phyloP scores from a whole-genome alignment of 805 yeast genomes.

The Barnettozyma botsteinii region DNA sequence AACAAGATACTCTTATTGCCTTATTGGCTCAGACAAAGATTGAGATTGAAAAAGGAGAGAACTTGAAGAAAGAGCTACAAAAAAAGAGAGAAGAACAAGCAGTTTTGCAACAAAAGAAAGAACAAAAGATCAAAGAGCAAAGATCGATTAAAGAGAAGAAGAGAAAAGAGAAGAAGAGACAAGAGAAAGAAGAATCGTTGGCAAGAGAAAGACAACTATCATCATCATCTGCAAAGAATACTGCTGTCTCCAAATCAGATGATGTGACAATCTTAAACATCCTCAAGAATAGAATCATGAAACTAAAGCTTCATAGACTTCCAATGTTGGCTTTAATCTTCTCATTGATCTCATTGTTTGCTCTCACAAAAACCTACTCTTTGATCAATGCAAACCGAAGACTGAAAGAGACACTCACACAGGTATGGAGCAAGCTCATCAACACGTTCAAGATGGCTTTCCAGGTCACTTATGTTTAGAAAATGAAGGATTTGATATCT shows the following conservation, averaged over 20 bases:
- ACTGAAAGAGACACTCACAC: slow-evolving; percentile 6
- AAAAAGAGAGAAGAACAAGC: slow-evolving; percentile 10
- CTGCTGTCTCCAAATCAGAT: background rate
- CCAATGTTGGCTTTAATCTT: slow-evolving; percentile 10
- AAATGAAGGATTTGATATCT: too few species aligned
- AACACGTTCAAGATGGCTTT: slow-evolving; percentile 23
- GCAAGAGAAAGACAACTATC: background rate
- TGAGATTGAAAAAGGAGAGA: slow-evolving; percentile 12
- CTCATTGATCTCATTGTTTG: slow-evolving; percentile 13
- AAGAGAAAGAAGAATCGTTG: background rate
- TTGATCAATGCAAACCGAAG: slow-evolving; percentile 10
- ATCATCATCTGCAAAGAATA: background rate
- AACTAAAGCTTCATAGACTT: slow-evolving; percentile 5
- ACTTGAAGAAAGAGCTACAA: slow-evolving; percentile 8
- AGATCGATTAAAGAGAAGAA: slow-evolving; percentile 7
- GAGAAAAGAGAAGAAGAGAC: slow-evolving; percentile 1
- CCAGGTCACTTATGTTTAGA: slow-evolving; percentile 25
- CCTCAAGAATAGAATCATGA: slow-evolving; percentile 13
- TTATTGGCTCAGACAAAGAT: slow-evolving; percentile 9
- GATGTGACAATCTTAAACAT: slow-evolving; percentile 11
- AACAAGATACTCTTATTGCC: slow-evolving; percentile 12
- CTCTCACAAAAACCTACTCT: slow-evolving; percentile 9
- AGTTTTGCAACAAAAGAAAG: slow-evolving; percentile 10
- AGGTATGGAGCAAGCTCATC: slow-evolving; percentile 14
- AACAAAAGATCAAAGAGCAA: slow-evolving; percentile 14